A percentile compares a stretch with the other conserved stretches of the same genome.
Conservation (phyloP, 148 eudicot genomes). For the Gaultheria prostrata region DNA sequence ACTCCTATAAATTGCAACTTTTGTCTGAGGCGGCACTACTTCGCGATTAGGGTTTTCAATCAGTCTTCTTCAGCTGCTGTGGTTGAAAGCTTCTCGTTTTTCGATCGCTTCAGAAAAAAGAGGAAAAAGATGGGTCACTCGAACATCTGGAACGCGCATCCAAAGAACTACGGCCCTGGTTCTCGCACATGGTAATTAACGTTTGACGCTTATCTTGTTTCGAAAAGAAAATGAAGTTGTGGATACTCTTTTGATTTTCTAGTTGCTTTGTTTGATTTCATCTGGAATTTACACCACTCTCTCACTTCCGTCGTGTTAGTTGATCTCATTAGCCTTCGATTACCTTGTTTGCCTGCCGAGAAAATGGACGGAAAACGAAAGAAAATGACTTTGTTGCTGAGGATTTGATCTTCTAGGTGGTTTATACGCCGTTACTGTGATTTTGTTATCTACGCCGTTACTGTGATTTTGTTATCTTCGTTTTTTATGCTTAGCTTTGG, state of each 20-base stretch:
- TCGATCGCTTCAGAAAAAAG: not conserved
- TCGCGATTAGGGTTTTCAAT: not conserved
- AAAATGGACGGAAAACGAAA: too few species aligned
- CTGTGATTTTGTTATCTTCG: too few species aligned
- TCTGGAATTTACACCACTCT: not conserved
- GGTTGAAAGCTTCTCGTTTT: not conserved
- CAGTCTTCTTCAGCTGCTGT: not conserved
- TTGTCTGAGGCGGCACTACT: too few species aligned
- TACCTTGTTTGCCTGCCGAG: too few species aligned
- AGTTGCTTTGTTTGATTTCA: not conserved
- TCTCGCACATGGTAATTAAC: constrained; percentile 40
- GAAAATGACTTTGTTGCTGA: too few species aligned
- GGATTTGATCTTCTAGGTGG: too few species aligned
- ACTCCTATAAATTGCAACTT: not conserved
- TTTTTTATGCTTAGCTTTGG: too few species aligned
- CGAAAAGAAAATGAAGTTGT: not conserved
- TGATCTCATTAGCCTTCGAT: not conserved
- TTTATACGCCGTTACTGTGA: too few species aligned
- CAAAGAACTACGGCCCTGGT: constrained; percentile 50
- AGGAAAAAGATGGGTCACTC: constrained; percentile 35
- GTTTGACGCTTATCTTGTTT: not conserved
- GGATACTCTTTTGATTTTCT: not conserved
- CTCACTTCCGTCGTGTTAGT: not conserved
- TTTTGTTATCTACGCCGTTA: too few species aligned
- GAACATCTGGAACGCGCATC: constrained; percentile 49